Base-by-base conservation (phyloP, 176 grass and related monocot genomes). In the Eragrostis curvula region DNA sequence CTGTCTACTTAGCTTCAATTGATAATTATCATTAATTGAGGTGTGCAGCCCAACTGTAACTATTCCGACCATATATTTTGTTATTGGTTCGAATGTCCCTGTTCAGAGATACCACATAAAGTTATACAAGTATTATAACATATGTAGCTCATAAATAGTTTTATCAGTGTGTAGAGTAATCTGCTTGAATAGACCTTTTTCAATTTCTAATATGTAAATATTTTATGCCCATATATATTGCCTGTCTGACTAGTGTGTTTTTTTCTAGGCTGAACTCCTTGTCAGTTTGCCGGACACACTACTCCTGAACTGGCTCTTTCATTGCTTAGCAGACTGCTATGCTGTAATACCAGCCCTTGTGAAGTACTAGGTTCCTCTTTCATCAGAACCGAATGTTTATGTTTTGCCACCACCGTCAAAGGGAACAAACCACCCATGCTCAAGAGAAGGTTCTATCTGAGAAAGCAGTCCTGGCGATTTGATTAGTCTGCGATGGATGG, bases 291-390 rank as follows among this genome's bases (percentile, higher is more conserved):
- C 92, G 25, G 89, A 78, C 12, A 94, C 88, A 23, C 84, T 93
- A 85, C 84, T 93, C 27, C 85, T 98, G 61, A 95, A 93, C 82
- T 95, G 96, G 96, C 88, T 91, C 64, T 98, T 98, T 49, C 90
- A 95, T 69, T 98, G 88, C 90, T 85, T 98, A 84, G 85, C 92
- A 52, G 96, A 98, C 55, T 88, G 91, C 82, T 98, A 98, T 86
- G 74, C 86, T 64, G 84, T 88, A 50, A 91, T 95, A 82, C 96
- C 92, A 66, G 92, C 88, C 28, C 89, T 98, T 57, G 86, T 98
- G 73, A 98, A 91, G 67, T 93, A 95, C 74, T 95, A 95, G 89
- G 79, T 28, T 60, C 46, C 73, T 81, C 11, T 77, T 71, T 48
- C 48, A 12, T 27, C 23, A 71, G 25, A 82, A 57, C 11, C 56